A percentile compares a stretch with the other conserved stretches of the same genome.
These are phyloP conservation scores for Artemisia tridentata DNA, from an alignment of 129 eudicot species.

Conservation along the genomic window DNA sequence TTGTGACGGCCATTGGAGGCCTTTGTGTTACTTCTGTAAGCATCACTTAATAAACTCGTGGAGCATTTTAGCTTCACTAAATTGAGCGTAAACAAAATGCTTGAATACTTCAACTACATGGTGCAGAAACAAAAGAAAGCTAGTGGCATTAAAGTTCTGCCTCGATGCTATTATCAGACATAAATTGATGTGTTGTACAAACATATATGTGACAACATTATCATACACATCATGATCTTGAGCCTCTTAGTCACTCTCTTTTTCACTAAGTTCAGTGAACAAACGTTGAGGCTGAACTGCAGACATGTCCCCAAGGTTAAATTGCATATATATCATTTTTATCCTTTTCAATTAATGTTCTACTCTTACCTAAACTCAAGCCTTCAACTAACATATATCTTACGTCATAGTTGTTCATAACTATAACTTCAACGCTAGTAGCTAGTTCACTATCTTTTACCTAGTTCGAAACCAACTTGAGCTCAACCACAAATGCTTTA, in stretches of 20 bases:
- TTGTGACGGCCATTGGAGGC: slow-evolving; percentile 99
- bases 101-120: slow-evolving; percentile 96
- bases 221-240: slow-evolving; percentile 93
- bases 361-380: too few species aligned
- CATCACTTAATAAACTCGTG: slow-evolving; percentile 96
- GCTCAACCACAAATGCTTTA: too few species aligned
- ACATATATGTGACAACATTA: slow-evolving; percentile 88
- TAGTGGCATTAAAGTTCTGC: slow-evolving; percentile 98
- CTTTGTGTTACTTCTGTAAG: slow-evolving; percentile 94
- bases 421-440: too few species aligned
- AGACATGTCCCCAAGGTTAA: too few species aligned
- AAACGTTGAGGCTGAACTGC: too few species aligned
- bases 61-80: slow-evolving; percentile 93
- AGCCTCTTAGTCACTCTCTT: slow-evolving; percentile 67
- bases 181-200: slow-evolving; percentile 92
- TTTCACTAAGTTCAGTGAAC: too few species aligned
- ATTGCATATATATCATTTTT: too few species aligned
- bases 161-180: slow-evolving; percentile 84
- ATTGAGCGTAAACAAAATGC: slow-evolving; percentile 99
- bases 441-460: too few species aligned
- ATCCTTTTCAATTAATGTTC: too few species aligned
- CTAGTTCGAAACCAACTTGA: too few species aligned
- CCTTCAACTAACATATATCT: too few species aligned
- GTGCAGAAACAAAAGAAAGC: slow-evolving; percentile 83
- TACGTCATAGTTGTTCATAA: too few species aligned